A percentile compares a stretch with the other conserved stretches of the same genome.
These are phyloP conservation scores for Simmondsia chinensis DNA, from an alignment of 148 eudicot genomes.

Conservation along the genomic window DNA sequence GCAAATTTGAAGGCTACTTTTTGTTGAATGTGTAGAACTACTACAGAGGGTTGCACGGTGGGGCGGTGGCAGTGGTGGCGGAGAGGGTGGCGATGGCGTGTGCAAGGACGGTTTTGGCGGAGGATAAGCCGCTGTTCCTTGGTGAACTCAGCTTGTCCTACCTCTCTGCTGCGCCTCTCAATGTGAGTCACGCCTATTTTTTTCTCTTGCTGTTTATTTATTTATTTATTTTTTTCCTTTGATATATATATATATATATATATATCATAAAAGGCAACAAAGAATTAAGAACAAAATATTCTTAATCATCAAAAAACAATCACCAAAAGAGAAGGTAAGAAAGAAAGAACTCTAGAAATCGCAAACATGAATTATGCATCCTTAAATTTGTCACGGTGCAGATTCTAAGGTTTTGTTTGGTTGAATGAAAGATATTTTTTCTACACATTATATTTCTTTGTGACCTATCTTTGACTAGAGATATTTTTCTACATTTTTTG, in stretches of 20 bases:
- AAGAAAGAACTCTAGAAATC: too few relatives aligned
- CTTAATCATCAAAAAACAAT: too few relatives aligned
- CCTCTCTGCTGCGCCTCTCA: slow-evolving; percentile 60
- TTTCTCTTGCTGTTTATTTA: not conserved
- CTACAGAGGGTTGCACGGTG: slow-evolving; percentile 75
- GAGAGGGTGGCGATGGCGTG: slow-evolving; percentile 66
- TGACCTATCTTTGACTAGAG: too few relatives aligned
- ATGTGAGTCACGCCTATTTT: slow-evolving; percentile 27
- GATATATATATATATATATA: not conserved
- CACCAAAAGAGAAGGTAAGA: too few relatives aligned
- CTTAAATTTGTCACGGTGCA: too few relatives aligned
- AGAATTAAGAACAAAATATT: too few relatives aligned
- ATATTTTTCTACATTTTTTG: too few relatives aligned
- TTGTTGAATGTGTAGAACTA: slow-evolving; percentile 29
- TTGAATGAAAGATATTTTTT: too few relatives aligned
- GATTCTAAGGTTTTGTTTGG: too few relatives aligned
- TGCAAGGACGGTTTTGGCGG: slow-evolving; percentile 68
- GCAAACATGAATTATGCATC: too few relatives aligned
- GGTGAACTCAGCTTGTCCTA: slow-evolving; percentile 64
- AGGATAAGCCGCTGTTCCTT: slow-evolving; percentile 62
- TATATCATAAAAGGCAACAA: not conserved
- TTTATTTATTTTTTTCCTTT: not conserved
- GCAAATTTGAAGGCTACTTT: too few relatives aligned
- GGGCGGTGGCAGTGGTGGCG: slow-evolving; percentile 60
- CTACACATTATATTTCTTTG: too few relatives aligned